Evolutionary conservation across 2,329 filamentous ascomycete genomes (phyloP), one percentile per base, ranked within the genome.

Genomic region (Thielaviopsis musarum): DNA sequence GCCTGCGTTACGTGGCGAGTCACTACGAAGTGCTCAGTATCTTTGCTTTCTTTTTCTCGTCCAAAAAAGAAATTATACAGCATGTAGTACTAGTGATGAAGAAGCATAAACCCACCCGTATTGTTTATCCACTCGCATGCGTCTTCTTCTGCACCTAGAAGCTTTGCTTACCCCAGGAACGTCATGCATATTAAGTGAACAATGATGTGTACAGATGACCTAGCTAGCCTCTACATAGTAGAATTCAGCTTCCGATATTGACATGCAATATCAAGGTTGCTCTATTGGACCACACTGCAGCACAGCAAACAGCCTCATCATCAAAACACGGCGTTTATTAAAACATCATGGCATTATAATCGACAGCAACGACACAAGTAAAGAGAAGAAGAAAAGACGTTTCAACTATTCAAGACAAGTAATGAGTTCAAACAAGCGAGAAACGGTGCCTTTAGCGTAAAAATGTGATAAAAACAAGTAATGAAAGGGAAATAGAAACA

Each of bases 401-500:
- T 45, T 45, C 38, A 45, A 45, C 5, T 45, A 45, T 45, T 45
- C 30, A 45, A 45, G 38, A 45, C 38, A 45, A 41, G 34, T 17
- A 41, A 45, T 45, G 38, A 45, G 38, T 45, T 45, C 38, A 45
- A 45, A 45, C 38, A 45, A 45, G 30, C 30, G 30, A 34, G 7
- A 45, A 45, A 45, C 7, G 38, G 15, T 15, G 38, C 38, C 38
- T 45, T 45, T 2, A 45, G 38, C 38, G 38, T 45, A 45, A 49
- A 48, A 54, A 48, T 58, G 30, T 56, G 38, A 53, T 56, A 49
- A 57, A 61, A 61, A 58, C 56, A 51, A 56, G 56, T 45, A 61
- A 58, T 54, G 52, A 58, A 45, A 56, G 56, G 52, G 49, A 21
- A 61, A 58, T 54, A 61, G 56, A 58, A 61, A 60, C 59, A 60